Evolutionary conservation across 192 early-diverging fungal species (phyloP).

Genomic region (Cetraspora pellucida): DNA sequence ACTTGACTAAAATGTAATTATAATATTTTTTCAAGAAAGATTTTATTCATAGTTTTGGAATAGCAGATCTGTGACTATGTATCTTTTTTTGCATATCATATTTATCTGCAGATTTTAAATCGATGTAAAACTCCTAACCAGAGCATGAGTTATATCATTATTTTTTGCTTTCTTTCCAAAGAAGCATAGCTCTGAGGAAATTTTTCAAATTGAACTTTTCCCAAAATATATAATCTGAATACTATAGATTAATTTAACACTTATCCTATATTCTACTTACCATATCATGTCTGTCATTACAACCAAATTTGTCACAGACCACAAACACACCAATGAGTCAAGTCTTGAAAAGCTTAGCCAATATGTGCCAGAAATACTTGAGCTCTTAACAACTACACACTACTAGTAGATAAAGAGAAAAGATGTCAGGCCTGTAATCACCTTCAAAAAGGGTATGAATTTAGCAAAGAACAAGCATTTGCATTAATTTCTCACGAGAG

Average conservation of each 20-base stretch:
- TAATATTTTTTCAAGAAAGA: no score
- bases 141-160: not conserved
- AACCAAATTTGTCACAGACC: slow-evolving; percentile 1
- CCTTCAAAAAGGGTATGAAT: no score
- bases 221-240: slow-evolving; percentile 2
- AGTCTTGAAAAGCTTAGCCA: slow-evolving; percentile 8
- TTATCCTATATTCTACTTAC: not conserved
- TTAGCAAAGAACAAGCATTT: no score
- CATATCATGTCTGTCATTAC: slow-evolving; percentile 12
- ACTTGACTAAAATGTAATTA: not conserved
- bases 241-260: slow-evolving; percentile 6
- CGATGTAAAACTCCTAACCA: not conserved
- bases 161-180: not conserved
- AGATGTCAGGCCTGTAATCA: no score
- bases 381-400: no score
- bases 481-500: no score
- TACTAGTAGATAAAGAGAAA: no score
- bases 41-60: no score
- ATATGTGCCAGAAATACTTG: no score
- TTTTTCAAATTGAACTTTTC: slow-evolving; percentile 23
- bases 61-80: no score
- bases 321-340: not conserved
- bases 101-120: not conserved
- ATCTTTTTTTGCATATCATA: no score
- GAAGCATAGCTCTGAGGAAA: no score